Conservation (phyloP, 2,329 filamentous ascomycete genomes). For the Venturia nashicola region DNA sequence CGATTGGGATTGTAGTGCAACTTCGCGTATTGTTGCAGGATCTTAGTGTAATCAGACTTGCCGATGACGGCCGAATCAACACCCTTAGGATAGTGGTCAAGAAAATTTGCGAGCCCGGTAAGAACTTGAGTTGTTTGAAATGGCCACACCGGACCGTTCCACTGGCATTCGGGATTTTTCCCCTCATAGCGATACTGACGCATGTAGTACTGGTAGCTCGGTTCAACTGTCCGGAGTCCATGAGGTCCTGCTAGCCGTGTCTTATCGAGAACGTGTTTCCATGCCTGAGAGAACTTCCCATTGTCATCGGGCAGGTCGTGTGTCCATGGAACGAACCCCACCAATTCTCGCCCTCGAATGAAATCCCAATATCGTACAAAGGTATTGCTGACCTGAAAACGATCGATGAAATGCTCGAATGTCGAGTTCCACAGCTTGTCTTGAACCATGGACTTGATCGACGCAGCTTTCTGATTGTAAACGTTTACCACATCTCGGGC, state of each 20-base stretch:
- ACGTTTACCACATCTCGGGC: not conserved
- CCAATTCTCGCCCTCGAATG: slow-evolving; percentile 32
- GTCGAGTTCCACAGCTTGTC: slow-evolving; percentile 31
- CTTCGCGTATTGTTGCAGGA: slow-evolving; percentile 27
- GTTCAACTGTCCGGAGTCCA: slow-evolving; percentile 31
- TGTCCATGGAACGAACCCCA: slow-evolving; percentile 32
- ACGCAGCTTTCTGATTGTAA: slow-evolving; percentile 15
- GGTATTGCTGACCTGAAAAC: slow-evolving; percentile 26
- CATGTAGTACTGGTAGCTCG: slow-evolving; percentile 34
- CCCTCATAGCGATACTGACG: slow-evolving; percentile 29
- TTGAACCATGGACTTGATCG: slow-evolving; percentile 27
- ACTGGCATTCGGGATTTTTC: slow-evolving; percentile 28
- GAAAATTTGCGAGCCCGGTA: slow-evolving; percentile 28
- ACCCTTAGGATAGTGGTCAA: slow-evolving; percentile 26
- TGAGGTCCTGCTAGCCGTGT: slow-evolving; percentile 24
- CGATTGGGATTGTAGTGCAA: slow-evolving; percentile 26
- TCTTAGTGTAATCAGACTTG: slow-evolving; percentile 20
- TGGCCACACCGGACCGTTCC: slow-evolving; percentile 34
- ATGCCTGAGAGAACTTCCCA: slow-evolving; percentile 22
- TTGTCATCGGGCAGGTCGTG: slow-evolving; percentile 30
- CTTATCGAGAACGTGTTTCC: slow-evolving; percentile 16
- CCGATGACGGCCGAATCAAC: not conserved
- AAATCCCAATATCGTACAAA: slow-evolving; percentile 28
- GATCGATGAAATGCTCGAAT: slow-evolving; percentile 32
- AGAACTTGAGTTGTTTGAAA: slow-evolving; percentile 32